Base-by-base conservation (phyloP, 2,329 filamentous ascomycete genomes). In the Monosporascus sp. region DNA sequence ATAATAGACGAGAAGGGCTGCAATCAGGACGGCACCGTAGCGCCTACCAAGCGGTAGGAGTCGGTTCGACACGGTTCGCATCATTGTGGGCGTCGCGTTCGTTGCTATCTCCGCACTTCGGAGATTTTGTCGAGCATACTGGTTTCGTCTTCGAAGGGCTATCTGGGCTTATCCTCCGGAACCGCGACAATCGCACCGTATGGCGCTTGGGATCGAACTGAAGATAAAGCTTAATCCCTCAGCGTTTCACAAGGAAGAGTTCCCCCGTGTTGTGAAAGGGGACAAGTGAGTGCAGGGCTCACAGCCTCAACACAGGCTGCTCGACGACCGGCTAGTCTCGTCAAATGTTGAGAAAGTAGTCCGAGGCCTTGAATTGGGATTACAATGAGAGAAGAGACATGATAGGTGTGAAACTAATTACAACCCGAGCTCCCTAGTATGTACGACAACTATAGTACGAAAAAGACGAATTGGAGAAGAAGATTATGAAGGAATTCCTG, bases 1-100 rank as follows among this genome's bases (percentile, higher is more conserved):
- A 39, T 62, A 68, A 55, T 65, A 69, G 36, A 69, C 62, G 37
- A 69, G 53, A 9, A 70, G n/a, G 46, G 58, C 65, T 36, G 63
- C 64, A 27, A 68, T 50, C n/a, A 69, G 52, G 27, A 68, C 60
- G 9, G 63, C 56, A 54, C 59, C 59, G 50, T 67, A 70, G 52
- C 67, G 66, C 57, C 57, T 60, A 45, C 62, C 52, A 41, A 67
- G 54, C 48, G 64, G 65, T 47, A 67, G 50, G 36, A 64, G 49
- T 54, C 66, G 65, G 53, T 65, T 66, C 51, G 62, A 59, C 52
- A 66, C 50, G 31, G 55, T 52, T 56, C 58, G 61, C 61, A 66
- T 65, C 57, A 60, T 65, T 38, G 56, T 57, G 49, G 52, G 31
- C 22, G 31, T 22, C 50, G 31, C 37, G 39, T 20, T 53, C 47